Conservation (phyloP, 306 rosid species). For the Fragaria iinumae region DNA sequence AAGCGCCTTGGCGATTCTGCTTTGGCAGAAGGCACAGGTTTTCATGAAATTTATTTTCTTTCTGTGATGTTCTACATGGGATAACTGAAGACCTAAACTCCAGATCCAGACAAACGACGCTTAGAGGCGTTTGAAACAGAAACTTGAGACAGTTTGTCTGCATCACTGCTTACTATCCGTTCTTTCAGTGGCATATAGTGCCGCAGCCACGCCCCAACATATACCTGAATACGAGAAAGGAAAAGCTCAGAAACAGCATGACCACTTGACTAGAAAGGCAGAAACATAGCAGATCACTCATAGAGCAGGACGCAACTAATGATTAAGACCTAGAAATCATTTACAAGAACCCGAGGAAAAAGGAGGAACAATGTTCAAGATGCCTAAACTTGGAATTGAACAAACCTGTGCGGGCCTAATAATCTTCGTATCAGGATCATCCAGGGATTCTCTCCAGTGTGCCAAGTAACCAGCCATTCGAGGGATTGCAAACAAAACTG, state of each 20-base stretch:
- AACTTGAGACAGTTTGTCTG: conserved; percentile 69
- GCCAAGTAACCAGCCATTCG: conserved; percentile 95
- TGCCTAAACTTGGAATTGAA: background rate
- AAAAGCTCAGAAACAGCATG: conserved; percentile 3
- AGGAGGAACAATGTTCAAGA: background rate
- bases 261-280: too few species aligned
- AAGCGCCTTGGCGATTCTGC: background rate
- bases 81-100: conserved; percentile 32
- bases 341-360: background rate
- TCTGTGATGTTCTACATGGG: conserved; percentile 4
- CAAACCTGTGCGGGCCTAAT: conserved; percentile 89
- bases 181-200: conserved; percentile 57
- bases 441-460: conserved; percentile 94
- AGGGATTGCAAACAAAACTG: conserved; percentile 85
- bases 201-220: conserved; percentile 76
- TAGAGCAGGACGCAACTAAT: background rate
- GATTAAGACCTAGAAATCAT: background rate
- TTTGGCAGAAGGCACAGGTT: background rate
- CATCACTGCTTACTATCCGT: conserved; percentile 38
- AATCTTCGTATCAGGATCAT: conserved; percentile 89
- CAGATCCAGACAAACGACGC: conserved; percentile 75
- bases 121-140: conserved; percentile 75
- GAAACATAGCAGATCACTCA: background rate
- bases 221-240: conserved; percentile 50
- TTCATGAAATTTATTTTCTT: background rate